A percentile compares a stretch with the other conserved stretches of the same genome.
Conservation (phyloP, 1,139 yeast genomes). For the Geotrichum cucujoidarum region DNA sequence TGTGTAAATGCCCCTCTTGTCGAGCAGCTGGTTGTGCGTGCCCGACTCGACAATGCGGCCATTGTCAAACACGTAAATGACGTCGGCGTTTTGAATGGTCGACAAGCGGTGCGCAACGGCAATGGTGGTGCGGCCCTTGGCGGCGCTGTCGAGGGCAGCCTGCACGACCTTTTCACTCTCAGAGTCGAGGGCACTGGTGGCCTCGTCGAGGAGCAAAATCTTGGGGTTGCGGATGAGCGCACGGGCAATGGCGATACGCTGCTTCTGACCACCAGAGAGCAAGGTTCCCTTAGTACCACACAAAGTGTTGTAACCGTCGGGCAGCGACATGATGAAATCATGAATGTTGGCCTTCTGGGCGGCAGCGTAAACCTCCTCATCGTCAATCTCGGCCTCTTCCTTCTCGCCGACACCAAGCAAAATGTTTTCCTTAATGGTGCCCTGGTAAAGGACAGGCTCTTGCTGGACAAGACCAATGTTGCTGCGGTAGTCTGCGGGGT, state of each 20-base stretch:
- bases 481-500: conserved; percentile 64
- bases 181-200: conserved; percentile 75
- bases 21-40: conserved; percentile 39
- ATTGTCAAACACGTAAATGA: conserved; percentile 69
- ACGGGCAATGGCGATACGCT: conserved; percentile 72
- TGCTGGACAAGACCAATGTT: conserved; percentile 77
- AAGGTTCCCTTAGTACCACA: conserved; percentile 81
- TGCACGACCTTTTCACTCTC: conserved; percentile 79
- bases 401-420: conserved; percentile 53
- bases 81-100: conserved; percentile 88
- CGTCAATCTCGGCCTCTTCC: conserved; percentile 42
- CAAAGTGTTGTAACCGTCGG: conserved; percentile 74
- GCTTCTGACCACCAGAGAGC: conserved; percentile 83
- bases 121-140: conserved; percentile 75
- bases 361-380: conserved; percentile 49
- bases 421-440: conserved; percentile 78
- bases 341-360: conserved; percentile 80
- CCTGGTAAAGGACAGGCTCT: conserved; percentile 84
- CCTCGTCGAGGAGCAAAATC: conserved; percentile 66
- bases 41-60: conserved; percentile 78
- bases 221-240: conserved; percentile 67
- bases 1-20: conserved; percentile 37
- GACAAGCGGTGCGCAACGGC: conserved; percentile 89
- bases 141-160: conserved; percentile 51
- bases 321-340: conserved; percentile 68